Conservation (phyloP, 78 protist genomes). For the Cyanophora paradoxa region DNA sequence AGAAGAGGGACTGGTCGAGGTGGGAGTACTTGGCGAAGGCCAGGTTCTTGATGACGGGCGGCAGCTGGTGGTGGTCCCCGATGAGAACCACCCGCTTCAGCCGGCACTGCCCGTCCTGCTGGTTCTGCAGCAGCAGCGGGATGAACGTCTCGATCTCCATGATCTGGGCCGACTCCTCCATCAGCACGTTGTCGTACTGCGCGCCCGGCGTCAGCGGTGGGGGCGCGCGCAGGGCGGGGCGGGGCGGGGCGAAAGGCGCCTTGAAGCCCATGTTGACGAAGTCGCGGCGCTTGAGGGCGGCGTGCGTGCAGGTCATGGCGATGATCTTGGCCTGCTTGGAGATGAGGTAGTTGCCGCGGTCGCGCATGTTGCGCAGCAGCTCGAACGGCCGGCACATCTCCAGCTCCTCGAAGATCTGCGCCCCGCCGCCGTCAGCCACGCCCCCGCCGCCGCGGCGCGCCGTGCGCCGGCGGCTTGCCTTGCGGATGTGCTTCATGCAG, state of each 20-base stretch:
- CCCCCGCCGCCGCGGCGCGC: too few species aligned
- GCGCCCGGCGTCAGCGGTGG: constrained; percentile 29
- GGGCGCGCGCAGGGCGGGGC: too few species aligned
- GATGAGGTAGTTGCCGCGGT: constrained; percentile 78
- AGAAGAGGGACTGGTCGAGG: constrained; percentile 60
- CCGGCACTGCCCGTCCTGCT: constrained; percentile 34
- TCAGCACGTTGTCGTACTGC: constrained; percentile 85
- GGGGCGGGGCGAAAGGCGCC: constrained; percentile 1
- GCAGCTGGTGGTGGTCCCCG: constrained; percentile 96
- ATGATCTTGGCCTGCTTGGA: constrained; percentile 78
- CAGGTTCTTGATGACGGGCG: constrained; percentile 86
- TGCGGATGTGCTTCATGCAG: constrained; percentile 50
- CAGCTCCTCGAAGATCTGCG: constrained; percentile 62
- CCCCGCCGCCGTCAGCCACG: too few species aligned
- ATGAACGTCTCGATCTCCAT: constrained; percentile 93
- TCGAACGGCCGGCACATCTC: constrained; percentile 81
- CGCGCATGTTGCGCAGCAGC: constrained; percentile 66
- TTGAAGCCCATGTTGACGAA: constrained; percentile 22
- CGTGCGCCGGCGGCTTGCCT: too few species aligned
- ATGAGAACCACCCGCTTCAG: constrained; percentile 85
- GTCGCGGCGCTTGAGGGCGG: constrained; percentile 72
- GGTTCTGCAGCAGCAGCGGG: constrained; percentile 83
- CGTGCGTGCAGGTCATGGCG: constrained; percentile 98
- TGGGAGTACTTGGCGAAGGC: constrained; percentile 73
- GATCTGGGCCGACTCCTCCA: constrained; percentile 84